Percentiles rank a stretch among this genome's conserved stretches.
Evolutionary conservation across 768 basidiomycete species (phyloP).

Genomic region (Dendrothele bispora): DNA sequence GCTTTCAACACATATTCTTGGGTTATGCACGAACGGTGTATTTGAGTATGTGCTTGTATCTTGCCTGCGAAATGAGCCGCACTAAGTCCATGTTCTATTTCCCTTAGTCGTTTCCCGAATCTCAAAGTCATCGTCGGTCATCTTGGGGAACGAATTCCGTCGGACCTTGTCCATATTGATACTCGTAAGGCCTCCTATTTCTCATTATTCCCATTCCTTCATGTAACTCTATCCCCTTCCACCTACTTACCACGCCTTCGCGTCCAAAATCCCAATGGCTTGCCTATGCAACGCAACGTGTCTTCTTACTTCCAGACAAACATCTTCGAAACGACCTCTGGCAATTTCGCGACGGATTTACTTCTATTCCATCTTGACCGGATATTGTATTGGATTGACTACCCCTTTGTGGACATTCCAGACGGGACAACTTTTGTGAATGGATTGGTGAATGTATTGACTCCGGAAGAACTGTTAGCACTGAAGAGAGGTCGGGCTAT

Average conservation of each 20-base stretch:
- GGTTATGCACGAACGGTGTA: conserved; percentile 37
- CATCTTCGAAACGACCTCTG: conserved; percentile 39
- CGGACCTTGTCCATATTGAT: conserved; percentile 40
- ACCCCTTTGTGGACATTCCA: conserved; percentile 24
- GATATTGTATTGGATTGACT: conserved; percentile 42
- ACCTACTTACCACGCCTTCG: background rate
- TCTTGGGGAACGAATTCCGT: conserved; percentile 41
- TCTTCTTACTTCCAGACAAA: conserved; percentile 39
- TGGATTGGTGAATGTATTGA: conserved; percentile 3
- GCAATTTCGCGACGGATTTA: conserved; percentile 39
- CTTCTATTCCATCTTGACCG: conserved; percentile 38
- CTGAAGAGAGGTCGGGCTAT: conserved; percentile 7
- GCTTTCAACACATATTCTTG: conserved; percentile 38
- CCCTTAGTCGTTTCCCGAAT: conserved; percentile 39
- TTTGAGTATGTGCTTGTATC: conserved; percentile 20
- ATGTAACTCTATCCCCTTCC: background rate
- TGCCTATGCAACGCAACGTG: conserved; percentile 37
- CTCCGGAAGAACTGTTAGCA: conserved; percentile 2
- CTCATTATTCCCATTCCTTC: background rate
- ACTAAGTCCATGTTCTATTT: background rate
- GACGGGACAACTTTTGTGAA: conserved; percentile 11
- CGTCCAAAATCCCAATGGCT: conserved; percentile 6
- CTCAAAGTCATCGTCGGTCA: conserved; percentile 44
- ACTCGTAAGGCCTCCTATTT: conserved; percentile 25
- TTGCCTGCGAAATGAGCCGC: background rate